Evolutionary conservation across 2,329 filamentous ascomycete species (phyloP), one percentile per base, ranked within the genome.

Genomic region (Fusarium sp.): DNA sequence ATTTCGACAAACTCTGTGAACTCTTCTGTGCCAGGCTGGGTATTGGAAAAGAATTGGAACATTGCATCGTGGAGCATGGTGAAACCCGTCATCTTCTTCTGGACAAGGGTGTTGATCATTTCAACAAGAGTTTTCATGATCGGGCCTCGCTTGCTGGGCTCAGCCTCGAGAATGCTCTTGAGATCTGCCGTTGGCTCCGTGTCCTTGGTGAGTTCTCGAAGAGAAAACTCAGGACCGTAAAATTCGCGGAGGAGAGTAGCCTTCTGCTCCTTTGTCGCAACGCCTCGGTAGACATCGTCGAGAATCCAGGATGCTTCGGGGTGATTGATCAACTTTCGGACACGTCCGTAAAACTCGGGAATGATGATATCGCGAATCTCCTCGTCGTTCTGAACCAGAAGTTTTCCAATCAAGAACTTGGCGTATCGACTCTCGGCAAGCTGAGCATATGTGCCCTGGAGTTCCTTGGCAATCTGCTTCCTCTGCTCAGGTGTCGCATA

Each of bases 11-110:
- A 98, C 74, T 97, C 94, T 34, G 86, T 92, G 43, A 94, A 91
- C 79, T 98, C 95, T 62, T 93, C 90, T 46, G 91, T 93, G 4
- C 92, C 94, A 6, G 89, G 85, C 70, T 92, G 91, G 48, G 91
- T 90, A 75, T 92, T 95, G 56, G 94, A 83, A 82, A 95, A 98
- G 82, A 98, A 99, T 79, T 99, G 95, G 64, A 98, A 86, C 95
- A 99, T 97, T 52, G 96, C 96, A 76, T 98, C 96, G 81, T 99
- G 97, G 18, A 99, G 89, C 88, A 99, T 97, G 3, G 95, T 98
- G 82, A 99, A 98, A 10, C 94, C 95, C 1, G 94, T 97, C 83
- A 96, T 91, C 83, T 96, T 96, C 88, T 99, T 99, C 82, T 99
- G 95, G 50, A 98, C 88, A 43, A 99, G 88, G 67, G 92, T 90